phyloP scores from a whole-genome alignment of 2,329 filamentous ascomycete species.

The Ilyonectria robusta region DNA sequence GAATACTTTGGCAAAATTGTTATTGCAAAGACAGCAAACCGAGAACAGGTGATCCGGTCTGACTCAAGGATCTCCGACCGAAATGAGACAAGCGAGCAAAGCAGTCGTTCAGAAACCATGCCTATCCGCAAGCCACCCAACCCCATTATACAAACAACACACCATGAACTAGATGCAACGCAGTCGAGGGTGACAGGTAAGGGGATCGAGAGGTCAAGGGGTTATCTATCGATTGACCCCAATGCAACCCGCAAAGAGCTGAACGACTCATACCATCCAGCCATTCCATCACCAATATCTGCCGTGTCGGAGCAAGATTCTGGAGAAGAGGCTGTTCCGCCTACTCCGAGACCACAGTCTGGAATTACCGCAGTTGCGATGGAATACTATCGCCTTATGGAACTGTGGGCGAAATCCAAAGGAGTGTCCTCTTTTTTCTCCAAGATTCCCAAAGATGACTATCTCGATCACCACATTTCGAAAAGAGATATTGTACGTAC shows the following conservation, averaged over 20 bases:
- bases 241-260: background rate
- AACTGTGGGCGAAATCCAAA: background rate
- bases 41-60: background rate
- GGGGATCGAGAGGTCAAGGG: background rate
- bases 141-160: background rate
- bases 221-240: background rate
- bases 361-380: background rate
- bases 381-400: background rate
- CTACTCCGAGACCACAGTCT: background rate
- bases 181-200: background rate
- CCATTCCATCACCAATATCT: background rate
- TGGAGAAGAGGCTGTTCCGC: background rate
- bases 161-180: background rate
- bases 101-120: background rate
- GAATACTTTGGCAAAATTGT: background rate
- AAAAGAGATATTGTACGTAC: conserved; percentile 16
- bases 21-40: conserved; percentile 11
- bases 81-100: background rate
- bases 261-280: background rate
- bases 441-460: background rate
- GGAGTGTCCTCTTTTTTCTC: background rate
- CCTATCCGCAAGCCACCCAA: background rate
- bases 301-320: background rate
- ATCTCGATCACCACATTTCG: background rate
- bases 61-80: background rate